These are phyloP conservation scores for Andrographis paniculata DNA, from an alignment of 305 asterid genomes.

Conservation along the genomic window DNA sequence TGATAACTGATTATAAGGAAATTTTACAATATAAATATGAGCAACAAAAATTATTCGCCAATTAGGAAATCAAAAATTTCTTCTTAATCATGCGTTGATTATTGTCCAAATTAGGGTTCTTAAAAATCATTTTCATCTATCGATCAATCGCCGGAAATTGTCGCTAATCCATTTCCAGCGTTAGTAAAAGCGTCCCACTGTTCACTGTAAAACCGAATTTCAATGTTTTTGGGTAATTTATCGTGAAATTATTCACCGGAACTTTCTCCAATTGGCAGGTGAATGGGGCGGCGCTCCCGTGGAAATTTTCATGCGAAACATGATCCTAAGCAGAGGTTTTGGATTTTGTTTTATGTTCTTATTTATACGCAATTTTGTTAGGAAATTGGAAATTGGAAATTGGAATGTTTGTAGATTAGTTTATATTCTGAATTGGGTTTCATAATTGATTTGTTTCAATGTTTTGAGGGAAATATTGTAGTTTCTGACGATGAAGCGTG, in stretches of 20 bases:
- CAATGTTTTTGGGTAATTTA: not conserved
- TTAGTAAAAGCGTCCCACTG: not conserved
- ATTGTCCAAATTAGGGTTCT: constrained; percentile 22
- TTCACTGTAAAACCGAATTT: not conserved
- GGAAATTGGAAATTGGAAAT: too few relatives aligned
- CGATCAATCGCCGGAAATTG: constrained; percentile 1
- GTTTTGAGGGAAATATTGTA: too few relatives aligned
- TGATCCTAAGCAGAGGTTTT: constrained; percentile 69
- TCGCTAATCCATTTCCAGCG: not conserved
- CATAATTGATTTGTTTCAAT: too few relatives aligned
- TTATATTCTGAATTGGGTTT: too few relatives aligned
- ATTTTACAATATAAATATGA: too few relatives aligned
- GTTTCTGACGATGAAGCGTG: too few relatives aligned
- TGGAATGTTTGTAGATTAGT: too few relatives aligned
- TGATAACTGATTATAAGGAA: too few relatives aligned
- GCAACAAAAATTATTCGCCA: not conserved
- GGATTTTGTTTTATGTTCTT: not conserved
- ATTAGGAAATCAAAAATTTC: not conserved
- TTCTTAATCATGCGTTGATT: too few relatives aligned
- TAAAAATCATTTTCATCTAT: not conserved
- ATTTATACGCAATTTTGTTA: constrained; percentile 6
- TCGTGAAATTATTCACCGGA: constrained; percentile 9
- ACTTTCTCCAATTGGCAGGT: constrained; percentile 17
- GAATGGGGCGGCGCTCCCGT: constrained; percentile 86
- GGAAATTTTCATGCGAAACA: constrained; percentile 67